Evolutionary conservation across 352 stramenopile species (phyloP), one percentile per base, ranked within the genome.

Genomic region (Aphanomyces cochlioides): DNA sequence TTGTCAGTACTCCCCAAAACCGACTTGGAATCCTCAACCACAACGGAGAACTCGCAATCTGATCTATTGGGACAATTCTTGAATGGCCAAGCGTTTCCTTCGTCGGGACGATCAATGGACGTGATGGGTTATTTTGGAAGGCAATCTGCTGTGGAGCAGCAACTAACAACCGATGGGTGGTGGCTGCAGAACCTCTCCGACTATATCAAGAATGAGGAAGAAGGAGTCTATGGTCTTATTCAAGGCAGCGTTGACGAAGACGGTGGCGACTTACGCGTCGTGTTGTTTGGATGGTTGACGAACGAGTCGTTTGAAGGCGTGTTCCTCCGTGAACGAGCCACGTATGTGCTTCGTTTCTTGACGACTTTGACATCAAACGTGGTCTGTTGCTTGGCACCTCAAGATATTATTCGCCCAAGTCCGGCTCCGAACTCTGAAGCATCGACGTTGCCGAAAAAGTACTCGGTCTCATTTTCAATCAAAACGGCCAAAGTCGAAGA

Each of bases 281-380:
- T 90, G 1, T 10, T 92, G 17, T 93, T 92, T 72, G 67, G 75
- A 3, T 93, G 85, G 83, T 67, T 93, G 0, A 47, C 79, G 48
- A 78, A 88, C 45, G 39, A 60, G 5, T 54, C 80, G 19, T 90
- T 92, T 60, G 56, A 66, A 0, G 79, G 78, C 12, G 58, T 66
- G 39, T 73, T 69, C 17, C 68, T 91, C 17, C 80, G 84, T 1
- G 82, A 86, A 47, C 88, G 80, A 19, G 81, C 83, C 17, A 88
- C 85, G 43, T 92, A 90, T 19, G 76, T 90, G 39, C 64, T 93
- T n/a, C 85, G 85, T 7, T 88, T 90, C 47, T 70, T 88, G 43
- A 85, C 81, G 17, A 82, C 77, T 41, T 67, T 90, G 39, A 83
- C 74, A 34, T 70, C 75, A 3, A 54, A 84, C 8, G 75, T 90